These are phyloP conservation scores for Phytophthora lateralis DNA, from an alignment of 352 stramenopile genomes.

Conservation along the genomic window DNA sequence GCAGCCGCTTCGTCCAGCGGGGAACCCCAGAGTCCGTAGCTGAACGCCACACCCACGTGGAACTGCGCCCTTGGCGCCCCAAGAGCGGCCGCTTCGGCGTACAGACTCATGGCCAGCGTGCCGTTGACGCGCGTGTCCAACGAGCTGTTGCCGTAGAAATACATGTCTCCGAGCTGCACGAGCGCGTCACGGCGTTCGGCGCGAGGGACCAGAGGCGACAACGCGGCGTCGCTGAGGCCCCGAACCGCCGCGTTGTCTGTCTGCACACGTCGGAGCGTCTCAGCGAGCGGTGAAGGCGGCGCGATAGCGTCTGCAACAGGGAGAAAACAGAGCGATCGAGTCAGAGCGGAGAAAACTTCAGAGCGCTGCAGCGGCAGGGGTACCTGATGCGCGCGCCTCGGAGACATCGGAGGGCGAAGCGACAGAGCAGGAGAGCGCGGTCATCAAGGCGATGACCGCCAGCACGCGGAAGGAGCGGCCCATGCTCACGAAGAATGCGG, in stretches of 20 bases:
- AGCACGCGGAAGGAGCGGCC: conserved; percentile 19
- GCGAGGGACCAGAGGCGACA: conserved; percentile 32
- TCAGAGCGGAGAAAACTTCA: background rate
- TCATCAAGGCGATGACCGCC: conserved; percentile 10
- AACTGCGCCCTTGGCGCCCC: conserved; percentile 81
- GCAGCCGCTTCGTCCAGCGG: conserved; percentile 64
- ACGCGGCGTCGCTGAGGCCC: conserved; percentile 53
- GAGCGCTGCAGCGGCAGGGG: background rate
- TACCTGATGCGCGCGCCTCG: conserved; percentile 33
- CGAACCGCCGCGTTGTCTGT: conserved; percentile 37
- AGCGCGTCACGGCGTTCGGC: conserved; percentile 56
- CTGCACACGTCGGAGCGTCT: conserved; percentile 29
- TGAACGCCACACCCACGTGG: conserved; percentile 82
- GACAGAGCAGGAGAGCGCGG: conserved; percentile 9
- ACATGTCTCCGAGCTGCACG: conserved; percentile 73
- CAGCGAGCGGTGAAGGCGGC: conserved; percentile 30
- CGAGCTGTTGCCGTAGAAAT: conserved; percentile 81
- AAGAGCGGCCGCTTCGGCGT: conserved; percentile 56
- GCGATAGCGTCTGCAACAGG: conserved; percentile 28
- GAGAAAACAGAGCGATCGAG: background rate
- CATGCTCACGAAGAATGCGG: conserved; percentile 22
- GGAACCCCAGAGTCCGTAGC: conserved; percentile 82
- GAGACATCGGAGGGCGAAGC: conserved; percentile 26
- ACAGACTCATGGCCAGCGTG: conserved; percentile 74
- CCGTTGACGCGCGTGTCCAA: conserved; percentile 66